phyloP scores from a whole-genome alignment of 257 asterid genomes.

The Solanum corneliomulleri region DNA sequence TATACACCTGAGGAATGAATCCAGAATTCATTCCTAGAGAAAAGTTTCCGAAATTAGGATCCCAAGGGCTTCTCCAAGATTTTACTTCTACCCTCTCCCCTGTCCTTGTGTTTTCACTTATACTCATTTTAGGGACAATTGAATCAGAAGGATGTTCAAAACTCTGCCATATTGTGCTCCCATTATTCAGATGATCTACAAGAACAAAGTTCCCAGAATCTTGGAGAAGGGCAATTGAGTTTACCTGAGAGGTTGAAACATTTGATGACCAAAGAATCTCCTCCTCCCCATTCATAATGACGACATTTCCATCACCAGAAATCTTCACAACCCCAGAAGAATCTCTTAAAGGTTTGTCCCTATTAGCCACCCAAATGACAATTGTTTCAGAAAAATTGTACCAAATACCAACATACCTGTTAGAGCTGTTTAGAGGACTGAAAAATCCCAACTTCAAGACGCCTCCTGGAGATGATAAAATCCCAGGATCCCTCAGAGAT shows the following conservation, averaged over 20 bases:
- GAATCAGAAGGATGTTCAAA: slow-evolving; percentile 22
- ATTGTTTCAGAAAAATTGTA: slow-evolving; percentile 16
- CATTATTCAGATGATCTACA: slow-evolving; percentile 4
- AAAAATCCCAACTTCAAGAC: slow-evolving; percentile 28
- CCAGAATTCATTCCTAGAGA: slow-evolving; percentile 23
- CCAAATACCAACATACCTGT: slow-evolving; percentile 26
- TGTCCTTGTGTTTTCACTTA: slow-evolving; percentile 20
- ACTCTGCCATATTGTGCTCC: slow-evolving; percentile 23
- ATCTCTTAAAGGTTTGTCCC: background rate
- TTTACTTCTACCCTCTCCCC: slow-evolving; percentile 16
- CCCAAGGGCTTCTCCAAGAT: slow-evolving; percentile 26
- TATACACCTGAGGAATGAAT: slow-evolving; percentile 19
- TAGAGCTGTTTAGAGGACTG: slow-evolving; percentile 19
- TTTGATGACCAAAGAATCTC: background rate
- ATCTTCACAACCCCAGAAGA: background rate
- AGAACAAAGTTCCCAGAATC: slow-evolving; percentile 5
- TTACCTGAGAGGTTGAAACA: background rate
- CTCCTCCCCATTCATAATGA: background rate
- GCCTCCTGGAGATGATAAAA: slow-evolving; percentile 4
- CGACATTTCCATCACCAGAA: background rate
- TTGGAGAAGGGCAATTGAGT: background rate
- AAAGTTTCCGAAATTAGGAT: slow-evolving; percentile 25
- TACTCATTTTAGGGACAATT: slow-evolving; percentile 21
- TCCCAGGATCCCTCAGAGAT: slow-evolving; percentile 9
- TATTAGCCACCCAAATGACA: slow-evolving; percentile 1